A percentile compares a stretch with the other conserved stretches of the same genome.
These are phyloP conservation scores for Candida sakaeoensis DNA, from an alignment of 805 yeast species.

Conservation along the genomic window DNA sequence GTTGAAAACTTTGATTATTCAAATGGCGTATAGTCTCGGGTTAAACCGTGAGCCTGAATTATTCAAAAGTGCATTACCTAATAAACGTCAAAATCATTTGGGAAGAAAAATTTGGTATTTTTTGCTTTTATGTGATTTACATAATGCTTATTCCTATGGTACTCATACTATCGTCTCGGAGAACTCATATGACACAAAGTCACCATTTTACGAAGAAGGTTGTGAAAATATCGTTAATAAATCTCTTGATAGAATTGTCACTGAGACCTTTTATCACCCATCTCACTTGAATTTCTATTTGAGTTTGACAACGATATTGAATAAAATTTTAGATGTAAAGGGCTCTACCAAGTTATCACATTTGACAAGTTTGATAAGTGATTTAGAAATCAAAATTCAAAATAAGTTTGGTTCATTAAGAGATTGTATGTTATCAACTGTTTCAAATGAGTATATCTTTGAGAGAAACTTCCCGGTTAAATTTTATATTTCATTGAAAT, in stretches of 20 bases:
- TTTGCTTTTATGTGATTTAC: conserved; percentile 43
- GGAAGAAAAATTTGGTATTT: conserved; percentile 60
- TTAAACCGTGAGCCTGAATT: conserved; percentile 39
- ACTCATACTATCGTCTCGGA: conserved; percentile 38
- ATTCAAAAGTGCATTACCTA: conserved; percentile 19
- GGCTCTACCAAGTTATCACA: conserved; percentile 33
- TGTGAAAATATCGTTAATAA: conserved; percentile 35
- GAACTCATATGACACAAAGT: conserved; percentile 47
- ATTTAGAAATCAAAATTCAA: conserved; percentile 32
- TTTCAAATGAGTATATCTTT: conserved; percentile 10
- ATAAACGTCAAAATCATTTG: conserved; percentile 35
- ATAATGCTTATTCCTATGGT: conserved; percentile 47
- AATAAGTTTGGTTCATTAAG: conserved; percentile 25
- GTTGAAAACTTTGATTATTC: conserved; percentile 24
- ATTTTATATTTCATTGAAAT: conserved; percentile 23
- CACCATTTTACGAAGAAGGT: conserved; percentile 41
- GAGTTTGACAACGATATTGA: conserved; percentile 29
- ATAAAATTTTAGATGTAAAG: conserved; percentile 37
- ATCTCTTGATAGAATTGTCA: conserved; percentile 39
- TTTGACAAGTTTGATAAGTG: conserved; percentile 29
- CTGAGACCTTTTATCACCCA: conserved; percentile 25
- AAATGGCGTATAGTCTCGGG: conserved; percentile 39
- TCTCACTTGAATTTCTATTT: conserved; percentile 22
- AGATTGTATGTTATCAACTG: conserved; percentile 16
- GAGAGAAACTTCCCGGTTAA: conserved; percentile 20